These are phyloP conservation scores for Paramecium pentaurelia DNA, from an alignment of 73 alveolate genomes.

Conservation along the genomic window DNA sequence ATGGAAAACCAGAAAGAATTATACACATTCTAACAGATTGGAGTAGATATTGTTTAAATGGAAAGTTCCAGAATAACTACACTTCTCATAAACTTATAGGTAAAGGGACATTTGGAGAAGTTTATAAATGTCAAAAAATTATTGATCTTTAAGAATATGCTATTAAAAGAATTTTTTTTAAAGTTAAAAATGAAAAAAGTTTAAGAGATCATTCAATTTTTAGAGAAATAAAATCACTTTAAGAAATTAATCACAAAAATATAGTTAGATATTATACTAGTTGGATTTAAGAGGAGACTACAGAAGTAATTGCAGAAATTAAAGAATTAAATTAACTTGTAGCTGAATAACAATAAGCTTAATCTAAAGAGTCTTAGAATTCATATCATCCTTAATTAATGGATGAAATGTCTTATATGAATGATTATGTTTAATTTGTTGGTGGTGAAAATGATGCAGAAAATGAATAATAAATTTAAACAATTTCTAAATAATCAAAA, in stretches of 20 bases:
- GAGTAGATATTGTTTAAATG: constrained; percentile 16
- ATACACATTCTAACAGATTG: neutral
- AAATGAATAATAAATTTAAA: neutral
- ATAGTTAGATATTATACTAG: constrained; percentile 34
- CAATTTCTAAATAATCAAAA: neutral
- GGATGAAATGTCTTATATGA: neutral
- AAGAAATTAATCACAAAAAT: constrained; percentile 8
- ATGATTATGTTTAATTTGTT: constrained; percentile 11
- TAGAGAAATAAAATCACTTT: neutral
- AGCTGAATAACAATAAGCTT: neutral
- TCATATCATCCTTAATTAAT: neutral
- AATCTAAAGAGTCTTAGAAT: neutral
- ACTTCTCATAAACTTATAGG: neutral
- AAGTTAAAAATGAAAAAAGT: neutral
- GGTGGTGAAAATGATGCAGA: neutral
- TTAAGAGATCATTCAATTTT: constrained; percentile 30
- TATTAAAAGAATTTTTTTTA: neutral
- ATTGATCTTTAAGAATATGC: constrained; percentile 13
- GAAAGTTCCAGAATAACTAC: constrained; percentile 13
- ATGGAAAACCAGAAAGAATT: neutral
- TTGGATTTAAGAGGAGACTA: neutral
- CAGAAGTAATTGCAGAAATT: neutral
- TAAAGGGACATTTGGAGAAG: constrained; percentile 31
- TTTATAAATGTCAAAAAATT: neutral
- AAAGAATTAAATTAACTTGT: neutral